Evolutionary conservation across 352 stramenopile species (phyloP).

Genomic region (Pythium guiyangense): DNA sequence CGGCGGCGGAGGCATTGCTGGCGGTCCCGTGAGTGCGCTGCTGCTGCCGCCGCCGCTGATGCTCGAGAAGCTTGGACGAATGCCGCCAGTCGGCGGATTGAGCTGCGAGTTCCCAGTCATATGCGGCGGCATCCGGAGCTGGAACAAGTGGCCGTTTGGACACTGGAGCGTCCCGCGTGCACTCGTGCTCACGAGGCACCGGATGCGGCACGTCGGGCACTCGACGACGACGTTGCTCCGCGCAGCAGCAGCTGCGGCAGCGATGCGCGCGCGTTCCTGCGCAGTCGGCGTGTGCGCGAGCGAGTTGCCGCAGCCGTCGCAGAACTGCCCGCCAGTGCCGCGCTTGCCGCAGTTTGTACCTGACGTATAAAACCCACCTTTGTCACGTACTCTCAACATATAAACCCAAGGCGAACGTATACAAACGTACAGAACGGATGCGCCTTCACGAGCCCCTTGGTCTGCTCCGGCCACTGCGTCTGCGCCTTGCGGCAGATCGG

Average conservation of each 20-base stretch:
- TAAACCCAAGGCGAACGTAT: not conserved
- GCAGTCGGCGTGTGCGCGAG: constrained; percentile 71
- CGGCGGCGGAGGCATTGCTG: constrained; percentile 6
- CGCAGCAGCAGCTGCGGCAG: constrained; percentile 38
- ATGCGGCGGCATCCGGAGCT: constrained; percentile 53
- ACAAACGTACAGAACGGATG: constrained; percentile 67
- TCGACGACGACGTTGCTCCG: constrained; percentile 74
- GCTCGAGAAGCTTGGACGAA: constrained; percentile 30
- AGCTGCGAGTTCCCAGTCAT: constrained; percentile 34
- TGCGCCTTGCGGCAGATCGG: constrained; percentile 85
- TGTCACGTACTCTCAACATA: not conserved
- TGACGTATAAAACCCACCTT: constrained; percentile 11
- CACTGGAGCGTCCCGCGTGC: constrained; percentile 69
- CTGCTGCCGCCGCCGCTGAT: not conserved
- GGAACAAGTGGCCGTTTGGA: constrained; percentile 71
- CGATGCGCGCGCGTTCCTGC: constrained; percentile 54
- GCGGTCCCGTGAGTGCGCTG: not conserved
- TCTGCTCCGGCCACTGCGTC: constrained; percentile 83
- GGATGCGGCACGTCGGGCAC: constrained; percentile 67
- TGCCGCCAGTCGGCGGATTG: not conserved
- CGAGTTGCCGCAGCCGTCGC: constrained; percentile 68
- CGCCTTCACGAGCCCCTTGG: constrained; percentile 76
- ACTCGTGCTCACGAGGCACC: constrained; percentile 71
- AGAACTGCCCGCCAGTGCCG: constrained; percentile 65
- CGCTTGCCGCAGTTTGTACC: constrained; percentile 75